Evolutionary conservation across 2,329 filamentous ascomycete genomes (phyloP).

Genomic region (Pochonia chlamydosporia): DNA sequence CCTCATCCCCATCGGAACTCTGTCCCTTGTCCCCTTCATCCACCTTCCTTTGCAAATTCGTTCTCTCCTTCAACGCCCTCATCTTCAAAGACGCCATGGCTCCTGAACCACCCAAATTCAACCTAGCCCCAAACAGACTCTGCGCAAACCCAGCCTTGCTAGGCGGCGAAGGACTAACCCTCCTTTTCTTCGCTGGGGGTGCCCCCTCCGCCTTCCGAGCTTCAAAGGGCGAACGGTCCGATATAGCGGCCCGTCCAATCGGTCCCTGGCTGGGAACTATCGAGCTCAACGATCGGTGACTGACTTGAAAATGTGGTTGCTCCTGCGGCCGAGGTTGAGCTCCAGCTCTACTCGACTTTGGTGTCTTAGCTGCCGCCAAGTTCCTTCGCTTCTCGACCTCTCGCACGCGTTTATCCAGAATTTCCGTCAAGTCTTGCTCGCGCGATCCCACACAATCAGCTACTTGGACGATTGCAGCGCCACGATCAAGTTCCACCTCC

Average conservation of each 20-base stretch:
- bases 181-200: constrained; percentile 22
- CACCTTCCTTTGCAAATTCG: constrained; percentile 8
- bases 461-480: constrained; percentile 73
- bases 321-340: constrained; percentile 13
- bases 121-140: constrained; percentile 27
- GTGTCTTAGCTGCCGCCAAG: constrained; percentile 33
- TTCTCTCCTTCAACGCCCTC: constrained; percentile 15
- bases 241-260: constrained; percentile 26
- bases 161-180: constrained; percentile 22
- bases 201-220: constrained; percentile 17
- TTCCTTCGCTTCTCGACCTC: constrained; percentile 46
- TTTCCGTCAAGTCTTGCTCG: constrained; percentile 70
- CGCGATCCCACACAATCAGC: constrained; percentile 65
- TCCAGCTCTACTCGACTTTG: constrained; percentile 11
- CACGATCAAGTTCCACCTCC: constrained; percentile 72
- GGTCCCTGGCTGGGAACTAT: constrained; percentile 24
- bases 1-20: constrained; percentile 4
- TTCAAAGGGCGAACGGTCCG: constrained; percentile 28
- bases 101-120: constrained; percentile 20
- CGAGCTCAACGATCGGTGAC: constrained; percentile 37
- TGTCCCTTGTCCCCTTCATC: neutral
- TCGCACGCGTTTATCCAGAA: constrained; percentile 64
- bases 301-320: constrained; percentile 29
- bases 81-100: constrained; percentile 11
- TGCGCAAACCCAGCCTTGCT: constrained; percentile 27